A percentile compares a stretch with the other conserved stretches of the same genome.
phyloP scores from a whole-genome alignment of 1,139 yeast species.

The Chernovozyma aurita region DNA sequence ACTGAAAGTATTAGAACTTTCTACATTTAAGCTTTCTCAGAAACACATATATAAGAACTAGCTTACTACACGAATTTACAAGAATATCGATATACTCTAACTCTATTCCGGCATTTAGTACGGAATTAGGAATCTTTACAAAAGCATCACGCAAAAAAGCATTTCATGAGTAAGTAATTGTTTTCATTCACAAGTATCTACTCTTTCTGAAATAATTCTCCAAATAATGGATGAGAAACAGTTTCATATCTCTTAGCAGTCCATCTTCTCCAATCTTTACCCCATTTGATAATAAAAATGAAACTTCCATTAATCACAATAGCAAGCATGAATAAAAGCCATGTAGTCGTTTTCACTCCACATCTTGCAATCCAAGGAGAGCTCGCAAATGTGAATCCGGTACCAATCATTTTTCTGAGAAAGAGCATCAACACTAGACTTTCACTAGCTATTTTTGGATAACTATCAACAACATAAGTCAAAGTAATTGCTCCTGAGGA shows the following conservation, averaged over 20 bases:
- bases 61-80: too few species aligned
- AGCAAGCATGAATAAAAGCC: constrained; percentile 47
- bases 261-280: constrained; percentile 32
- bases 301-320: constrained; percentile 39
- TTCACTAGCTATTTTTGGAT: constrained; percentile 52
- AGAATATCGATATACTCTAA: too few species aligned
- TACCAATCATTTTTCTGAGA: constrained; percentile 43
- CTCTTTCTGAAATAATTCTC: too few species aligned
- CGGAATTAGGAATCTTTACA: too few species aligned
- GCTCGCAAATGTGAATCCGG: constrained; percentile 43
- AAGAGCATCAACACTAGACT: constrained; percentile 48
- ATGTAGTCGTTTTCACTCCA: constrained; percentile 35
- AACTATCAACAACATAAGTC: constrained; percentile 55
- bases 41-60: too few species aligned
- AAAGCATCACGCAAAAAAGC: too few species aligned
- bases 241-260: constrained; percentile 15
- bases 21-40: too few species aligned
- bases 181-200: too few species aligned
- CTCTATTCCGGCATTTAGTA: too few species aligned
- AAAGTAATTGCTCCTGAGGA: constrained; percentile 53
- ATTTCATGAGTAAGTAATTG: too few species aligned
- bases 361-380: constrained; percentile 41
- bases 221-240: constrained; percentile 7
- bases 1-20: too few species aligned
- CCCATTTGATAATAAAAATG: constrained; percentile 32